Evolutionary conservation across 2,329 filamentous ascomycete genomes (phyloP), one percentile per base, ranked within the genome.

Genomic region (Fusarium bactridioides): DNA sequence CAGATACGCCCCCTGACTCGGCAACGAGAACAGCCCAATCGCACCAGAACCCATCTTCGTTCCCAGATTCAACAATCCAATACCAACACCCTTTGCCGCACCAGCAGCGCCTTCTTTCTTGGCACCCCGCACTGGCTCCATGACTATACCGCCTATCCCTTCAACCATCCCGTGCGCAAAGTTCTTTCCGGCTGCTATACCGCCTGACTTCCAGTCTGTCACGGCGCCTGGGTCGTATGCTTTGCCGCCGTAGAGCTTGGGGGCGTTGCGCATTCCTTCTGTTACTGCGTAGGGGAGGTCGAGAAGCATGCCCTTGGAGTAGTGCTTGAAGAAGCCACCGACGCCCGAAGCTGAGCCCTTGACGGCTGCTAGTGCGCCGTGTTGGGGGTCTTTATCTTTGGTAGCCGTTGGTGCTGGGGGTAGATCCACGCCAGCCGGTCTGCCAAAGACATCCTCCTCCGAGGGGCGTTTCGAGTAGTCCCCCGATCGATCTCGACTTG

Each of bases 201-300:
- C 33, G 0, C 70, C 70, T 1, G 70, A 73, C 1, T 73, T 73
- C 41, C 70, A 61, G 1, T 73, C 70, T 1, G 58, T 70, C 0
- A 73, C 69, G 0, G 61, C 61, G 0, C 69, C 70, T 2, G 64
- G 70, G 4, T 73, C 48, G 7, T 72, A 72, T 0, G 27, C 70
- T 21, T 63, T 23, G 2, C 70, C 35, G 5, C 70, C 70, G 25
- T 73, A 73, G 6, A 69, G 69, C 1, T 53, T 58, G 4, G 75
- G 75, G 0, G 73, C 71, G 1, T 73, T 66, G 4, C 72, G 69
- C 54, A 70, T 70, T 0, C 72, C 75, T 60, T 76, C 75, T 6
- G 75, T 64, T 1, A 77, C 43, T 0, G 75, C 73, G 7, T 76
- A 67, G 16, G 44, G 75, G 53, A 37, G 73, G 21, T 38, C 76